Evolutionary conservation across 2,329 filamentous ascomycete species (phyloP).

Genomic region (Lecanicillium sp.): DNA sequence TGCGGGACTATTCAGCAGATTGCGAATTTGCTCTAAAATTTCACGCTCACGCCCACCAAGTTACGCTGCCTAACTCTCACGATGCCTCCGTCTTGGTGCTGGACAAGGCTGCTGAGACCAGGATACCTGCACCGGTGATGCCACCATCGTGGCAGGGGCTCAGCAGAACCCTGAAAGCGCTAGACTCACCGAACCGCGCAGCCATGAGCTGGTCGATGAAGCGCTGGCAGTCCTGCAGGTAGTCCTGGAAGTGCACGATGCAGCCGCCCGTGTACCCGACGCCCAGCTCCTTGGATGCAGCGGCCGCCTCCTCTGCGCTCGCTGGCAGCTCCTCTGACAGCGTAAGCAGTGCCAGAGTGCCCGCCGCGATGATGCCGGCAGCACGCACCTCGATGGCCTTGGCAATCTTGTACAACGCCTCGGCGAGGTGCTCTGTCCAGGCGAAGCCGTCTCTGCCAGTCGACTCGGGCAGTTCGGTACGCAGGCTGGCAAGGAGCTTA

Average conservation of each 20-base stretch:
- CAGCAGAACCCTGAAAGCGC: slow-evolving; percentile 41
- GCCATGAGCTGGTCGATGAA: slow-evolving; percentile 55
- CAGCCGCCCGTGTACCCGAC: slow-evolving; percentile 77
- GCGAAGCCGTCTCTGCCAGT: slow-evolving; percentile 42
- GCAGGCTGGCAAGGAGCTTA: slow-evolving; percentile 41
- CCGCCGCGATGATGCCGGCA: slow-evolving; percentile 67
- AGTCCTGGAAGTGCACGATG: slow-evolving; percentile 73
- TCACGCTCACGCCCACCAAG: not conserved
- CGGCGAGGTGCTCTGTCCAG: slow-evolving; percentile 58
- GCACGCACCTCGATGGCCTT: slow-evolving; percentile 66
- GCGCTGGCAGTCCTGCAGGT: slow-evolving; percentile 61
- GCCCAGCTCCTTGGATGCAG: slow-evolving; percentile 50
- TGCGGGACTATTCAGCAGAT: no score
- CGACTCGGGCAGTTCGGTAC: slow-evolving; percentile 45
- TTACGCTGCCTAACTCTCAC: no score
- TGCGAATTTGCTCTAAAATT: not conserved
- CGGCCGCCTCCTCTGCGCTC: slow-evolving; percentile 19
- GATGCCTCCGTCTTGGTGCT: slow-evolving; percentile 32
- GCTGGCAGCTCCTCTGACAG: slow-evolving; percentile 60
- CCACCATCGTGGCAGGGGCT: slow-evolving; percentile 56
- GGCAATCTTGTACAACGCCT: slow-evolving; percentile 59
- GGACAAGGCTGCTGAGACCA: slow-evolving; percentile 41
- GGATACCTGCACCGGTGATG: slow-evolving; percentile 55
- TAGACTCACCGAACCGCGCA: slow-evolving; percentile 21
- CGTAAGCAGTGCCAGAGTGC: slow-evolving; percentile 62